Evolutionary conservation across 805 yeast species (phyloP).

Genomic region (Henningerozyma blattae): DNA sequence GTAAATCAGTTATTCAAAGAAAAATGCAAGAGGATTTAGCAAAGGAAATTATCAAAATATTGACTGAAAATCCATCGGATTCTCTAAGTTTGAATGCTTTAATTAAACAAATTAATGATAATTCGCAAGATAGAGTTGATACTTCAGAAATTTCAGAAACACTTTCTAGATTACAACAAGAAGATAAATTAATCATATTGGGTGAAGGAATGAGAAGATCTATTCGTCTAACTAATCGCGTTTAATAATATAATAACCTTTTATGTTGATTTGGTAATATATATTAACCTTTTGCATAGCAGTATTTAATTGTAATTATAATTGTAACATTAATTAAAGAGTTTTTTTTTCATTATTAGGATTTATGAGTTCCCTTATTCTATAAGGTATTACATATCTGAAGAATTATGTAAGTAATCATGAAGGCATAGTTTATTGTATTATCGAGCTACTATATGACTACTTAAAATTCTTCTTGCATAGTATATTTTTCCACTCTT

Average conservation of each 20-base stretch:
- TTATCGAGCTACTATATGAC: too few relatives aligned
- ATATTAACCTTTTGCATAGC: too few relatives aligned
- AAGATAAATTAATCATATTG: conserved; percentile 51
- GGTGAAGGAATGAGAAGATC: conserved; percentile 67
- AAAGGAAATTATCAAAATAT: conserved; percentile 42
- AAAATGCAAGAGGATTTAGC: conserved; percentile 61
- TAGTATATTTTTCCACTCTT: conserved; percentile 23
- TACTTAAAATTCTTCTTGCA: conserved; percentile 28
- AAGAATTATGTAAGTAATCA: too few relatives aligned
- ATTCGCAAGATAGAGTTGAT: conserved; percentile 48
- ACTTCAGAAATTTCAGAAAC: conserved; percentile 59
- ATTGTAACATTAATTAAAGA: too few relatives aligned
- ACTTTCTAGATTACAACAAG: conserved; percentile 54
- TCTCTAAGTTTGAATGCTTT: conserved; percentile 49
- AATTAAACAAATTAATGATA: conserved; percentile 49
- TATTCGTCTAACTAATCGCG: conserved; percentile 29
- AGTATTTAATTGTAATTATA: too few relatives aligned
- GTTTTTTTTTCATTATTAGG: too few relatives aligned
- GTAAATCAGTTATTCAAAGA: conserved; percentile 81
- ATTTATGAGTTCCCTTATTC: too few relatives aligned
- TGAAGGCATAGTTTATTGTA: too few relatives aligned
- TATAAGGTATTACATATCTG: too few relatives aligned
- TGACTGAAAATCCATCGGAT: conserved; percentile 38
- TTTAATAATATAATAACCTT: too few relatives aligned
- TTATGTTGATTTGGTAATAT: too few relatives aligned